Evolutionary conservation across 805 yeast species (phyloP).

Genomic region (Candida ponderosae): DNA sequence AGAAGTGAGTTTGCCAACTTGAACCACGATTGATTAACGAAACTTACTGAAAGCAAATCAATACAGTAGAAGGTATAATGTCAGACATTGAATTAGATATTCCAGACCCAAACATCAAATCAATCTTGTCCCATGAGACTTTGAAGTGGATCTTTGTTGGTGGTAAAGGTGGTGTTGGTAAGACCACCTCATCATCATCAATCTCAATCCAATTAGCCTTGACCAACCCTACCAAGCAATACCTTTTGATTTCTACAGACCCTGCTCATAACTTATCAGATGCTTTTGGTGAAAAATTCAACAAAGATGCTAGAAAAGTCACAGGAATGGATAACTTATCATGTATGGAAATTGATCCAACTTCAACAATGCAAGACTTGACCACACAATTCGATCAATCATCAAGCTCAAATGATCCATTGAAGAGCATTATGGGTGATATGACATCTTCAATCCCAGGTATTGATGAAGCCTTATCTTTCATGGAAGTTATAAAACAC

Average conservation of each 20-base stretch:
- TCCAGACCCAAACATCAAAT: constrained; percentile 61
- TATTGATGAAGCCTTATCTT: constrained; percentile 95
- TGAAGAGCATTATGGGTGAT: constrained; percentile 74
- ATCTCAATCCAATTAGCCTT: constrained; percentile 90
- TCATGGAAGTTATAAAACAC: constrained; percentile 96
- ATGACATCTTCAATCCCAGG: constrained; percentile 96
- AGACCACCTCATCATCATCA: constrained; percentile 95
- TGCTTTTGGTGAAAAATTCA: constrained; percentile 97
- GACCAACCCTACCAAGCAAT: constrained; percentile 70
- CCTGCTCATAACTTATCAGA: constrained; percentile 98
- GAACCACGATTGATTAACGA: too few species aligned
- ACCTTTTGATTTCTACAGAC: constrained; percentile 88
- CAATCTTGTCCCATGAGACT: constrained; percentile 56
- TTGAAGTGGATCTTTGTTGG: constrained; percentile 98
- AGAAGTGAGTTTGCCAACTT: too few species aligned
- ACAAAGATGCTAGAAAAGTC: constrained; percentile 91
- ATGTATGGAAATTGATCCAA: constrained; percentile 98
- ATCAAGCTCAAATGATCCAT: constrained; percentile 42
- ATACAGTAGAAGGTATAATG: constrained; percentile 5
- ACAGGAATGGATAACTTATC: constrained; percentile 83
- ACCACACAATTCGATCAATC: constrained; percentile 35
- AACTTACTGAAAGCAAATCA: too few species aligned
- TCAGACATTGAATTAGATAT: constrained; percentile 17
- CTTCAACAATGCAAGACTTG: constrained; percentile 87
- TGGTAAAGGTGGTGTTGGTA: constrained; percentile 99